Base-by-base conservation (phyloP, 805 yeast genomes). In the Yarrowia sp. region DNA sequence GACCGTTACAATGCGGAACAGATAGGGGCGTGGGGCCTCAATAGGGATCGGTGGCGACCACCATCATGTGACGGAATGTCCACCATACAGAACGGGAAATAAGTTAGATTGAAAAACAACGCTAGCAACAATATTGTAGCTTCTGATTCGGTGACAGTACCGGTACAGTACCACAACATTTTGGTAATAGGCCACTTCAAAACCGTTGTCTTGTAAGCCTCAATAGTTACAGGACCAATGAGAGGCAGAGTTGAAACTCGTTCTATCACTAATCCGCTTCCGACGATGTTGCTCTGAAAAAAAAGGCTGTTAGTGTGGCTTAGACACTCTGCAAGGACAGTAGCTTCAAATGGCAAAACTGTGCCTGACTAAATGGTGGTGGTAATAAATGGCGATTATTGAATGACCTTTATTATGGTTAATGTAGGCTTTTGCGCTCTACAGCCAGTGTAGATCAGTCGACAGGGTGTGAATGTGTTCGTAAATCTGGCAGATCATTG, bases 401-500 rank as follows among this genome's bases (percentile, higher is more conserved):
- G n/a, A n/a, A n/a, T n/a, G 48, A 19, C 17, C 2, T 4, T 6
- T 21, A 14, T 32, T 48, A 48, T 30, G 54, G 54, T 30, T 32
- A 19, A 19, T 32, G 54, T 48, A 16, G n/a, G n/a, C n/a, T n/a
- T n/a, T n/a, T n/a, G n/a, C 28, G 26, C 14, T 17, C 38, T 48
- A 16, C 24, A 16, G 19, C 17, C 46, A 2, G 52, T 21, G 38
- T 32, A 38, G 54, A 48, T 32, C 54, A 19, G 2, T 21, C 5
- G 24, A 21, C 54, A 48, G 19, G 54, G 54, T 30, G 19, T 30
- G 33, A 17, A 48, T 19, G 52, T 24, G 24, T 30, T 46, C 54
- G 54, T 48, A 48, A 21, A 48, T 48, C 54, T 48, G 28, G 54
- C 28, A 19, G 38, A 48, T 32, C 54, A n/a, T 9, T 30, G 52